Evolutionary conservation across 2,329 filamentous ascomycete species (phyloP).

Genomic region (Aspergillus spinulosporus): DNA sequence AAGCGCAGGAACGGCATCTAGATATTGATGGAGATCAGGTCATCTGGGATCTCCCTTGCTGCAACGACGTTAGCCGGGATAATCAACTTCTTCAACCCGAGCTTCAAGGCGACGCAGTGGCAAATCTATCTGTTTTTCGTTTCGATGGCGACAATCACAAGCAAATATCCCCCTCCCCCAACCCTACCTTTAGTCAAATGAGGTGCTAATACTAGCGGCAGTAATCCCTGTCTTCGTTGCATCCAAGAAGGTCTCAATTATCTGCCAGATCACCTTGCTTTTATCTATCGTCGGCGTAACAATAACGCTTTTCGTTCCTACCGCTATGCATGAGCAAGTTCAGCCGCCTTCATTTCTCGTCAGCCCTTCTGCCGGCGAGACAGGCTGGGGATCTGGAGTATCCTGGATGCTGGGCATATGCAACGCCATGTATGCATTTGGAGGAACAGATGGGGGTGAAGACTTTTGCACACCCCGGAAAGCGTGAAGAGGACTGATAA

Average conservation of each 20-base stretch:
- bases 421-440: conserved; percentile 31
- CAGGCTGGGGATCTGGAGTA: conserved; percentile 29
- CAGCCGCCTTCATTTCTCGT: conserved; percentile 16
- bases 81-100: conserved; percentile 2
- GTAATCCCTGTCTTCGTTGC: neutral
- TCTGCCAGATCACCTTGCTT: neutral
- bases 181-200: too few species aligned
- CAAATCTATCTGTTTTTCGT: conserved; percentile 28
- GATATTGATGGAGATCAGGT: neutral
- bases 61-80: conserved; percentile 6
- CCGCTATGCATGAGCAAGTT: conserved; percentile 17
- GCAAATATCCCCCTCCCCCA: conserved; percentile 10
- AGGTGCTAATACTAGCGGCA: neutral
- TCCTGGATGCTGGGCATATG: conserved; percentile 26
- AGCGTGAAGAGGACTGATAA: neutral
- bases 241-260: neutral
- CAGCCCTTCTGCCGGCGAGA: conserved; percentile 19
- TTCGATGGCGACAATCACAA: conserved; percentile 14
- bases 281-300: neutral
- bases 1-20: too few species aligned
- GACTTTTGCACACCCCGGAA: neutral
- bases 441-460: conserved; percentile 23
- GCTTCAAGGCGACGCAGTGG: conserved; percentile 18
- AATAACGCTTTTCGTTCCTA: conserved; percentile 21
- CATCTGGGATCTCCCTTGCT: neutral